Percentiles rank a stretch among this genome's conserved stretches.
Conservation (phyloP, 805 yeast genomes). For the Ascoidea rubescens region DNA sequence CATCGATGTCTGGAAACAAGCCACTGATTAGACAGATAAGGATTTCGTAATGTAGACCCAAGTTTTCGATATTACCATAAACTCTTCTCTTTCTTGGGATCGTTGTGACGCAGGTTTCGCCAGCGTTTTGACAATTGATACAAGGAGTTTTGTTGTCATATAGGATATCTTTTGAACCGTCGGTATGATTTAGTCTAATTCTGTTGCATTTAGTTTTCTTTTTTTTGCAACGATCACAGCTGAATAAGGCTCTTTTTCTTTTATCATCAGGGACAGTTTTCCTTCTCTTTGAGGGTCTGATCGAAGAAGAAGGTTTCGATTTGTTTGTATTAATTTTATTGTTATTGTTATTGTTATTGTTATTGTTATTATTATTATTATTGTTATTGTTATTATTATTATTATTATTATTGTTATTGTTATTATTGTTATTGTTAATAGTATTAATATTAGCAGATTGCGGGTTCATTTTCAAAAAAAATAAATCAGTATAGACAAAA, state of each 20-base stretch:
- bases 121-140: conserved; percentile 7
- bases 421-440: no score
- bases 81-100: conserved; percentile 5
- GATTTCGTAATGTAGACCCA: conserved; percentile 5
- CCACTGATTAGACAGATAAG: conserved; percentile 2
- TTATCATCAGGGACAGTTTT: conserved; percentile 6
- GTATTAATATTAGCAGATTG: no score
- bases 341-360: no score
- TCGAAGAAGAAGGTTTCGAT: neutral
- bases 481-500: no score
- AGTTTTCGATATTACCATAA: neutral
- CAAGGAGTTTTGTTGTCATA: conserved; percentile 7
- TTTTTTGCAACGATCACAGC: conserved; percentile 8
- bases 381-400: no score
- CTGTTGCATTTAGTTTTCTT: conserved; percentile 7
- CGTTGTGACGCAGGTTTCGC: conserved; percentile 5
- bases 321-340: no score
- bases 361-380: no score
- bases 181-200: neutral
- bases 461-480: no score
- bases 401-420: no score
- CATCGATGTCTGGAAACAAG: conserved; percentile 5
- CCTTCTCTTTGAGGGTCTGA: conserved; percentile 1
- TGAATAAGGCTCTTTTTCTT: conserved; percentile 7
- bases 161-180: neutral